These are phyloP conservation scores for Byssochlamys sp. DNA, from an alignment of 2,329 filamentous ascomycete species.

Conservation along the genomic window DNA sequence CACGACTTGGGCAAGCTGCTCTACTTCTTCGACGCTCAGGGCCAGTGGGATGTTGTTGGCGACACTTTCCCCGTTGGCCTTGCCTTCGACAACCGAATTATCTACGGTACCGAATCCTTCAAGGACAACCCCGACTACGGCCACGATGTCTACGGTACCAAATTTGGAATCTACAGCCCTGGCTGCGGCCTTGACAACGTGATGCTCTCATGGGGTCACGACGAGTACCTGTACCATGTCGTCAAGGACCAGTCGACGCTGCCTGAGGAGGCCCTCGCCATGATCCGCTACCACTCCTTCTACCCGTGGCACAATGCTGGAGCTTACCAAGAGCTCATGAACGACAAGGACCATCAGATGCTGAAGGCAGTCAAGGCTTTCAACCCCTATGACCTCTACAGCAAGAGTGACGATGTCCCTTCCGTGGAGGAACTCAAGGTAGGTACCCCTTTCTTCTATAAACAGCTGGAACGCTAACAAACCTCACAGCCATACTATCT, in stretches of 20 bases:
- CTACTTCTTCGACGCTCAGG: slow-evolving; percentile 58
- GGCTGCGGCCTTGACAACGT: slow-evolving; percentile 77
- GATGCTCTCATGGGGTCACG: slow-evolving; percentile 73
- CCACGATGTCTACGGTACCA: slow-evolving; percentile 63
- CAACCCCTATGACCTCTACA: slow-evolving; percentile 86
- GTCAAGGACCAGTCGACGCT: slow-evolving; percentile 72
- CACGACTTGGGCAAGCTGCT: slow-evolving; percentile 40
- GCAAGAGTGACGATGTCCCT: slow-evolving; percentile 76
- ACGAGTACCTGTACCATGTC: slow-evolving; percentile 58
- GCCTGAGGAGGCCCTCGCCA: slow-evolving; percentile 72
- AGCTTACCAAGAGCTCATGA: slow-evolving; percentile 75
- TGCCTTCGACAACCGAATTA: slow-evolving; percentile 57
- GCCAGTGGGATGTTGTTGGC: slow-evolving; percentile 89
- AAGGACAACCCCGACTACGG: slow-evolving; percentile 61
- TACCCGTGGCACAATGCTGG: slow-evolving; percentile 82
- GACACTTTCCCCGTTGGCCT: slow-evolving; percentile 41
- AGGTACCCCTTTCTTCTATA: slow-evolving; percentile 12
- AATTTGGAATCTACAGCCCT: slow-evolving; percentile 68
- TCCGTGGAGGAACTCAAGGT: slow-evolving; percentile 67
- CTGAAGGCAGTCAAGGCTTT: slow-evolving; percentile 73
- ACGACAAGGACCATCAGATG: slow-evolving; percentile 69
- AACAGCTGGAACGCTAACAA: slow-evolving; percentile 7
- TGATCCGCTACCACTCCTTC: slow-evolving; percentile 89
- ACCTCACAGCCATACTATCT: slow-evolving; percentile 55
- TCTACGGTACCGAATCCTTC: slow-evolving; percentile 69